Evolutionary conservation across 305 asterid species (phyloP), one percentile per base, ranked within the genome.

Genomic region (Petunia hybrid): DNA sequence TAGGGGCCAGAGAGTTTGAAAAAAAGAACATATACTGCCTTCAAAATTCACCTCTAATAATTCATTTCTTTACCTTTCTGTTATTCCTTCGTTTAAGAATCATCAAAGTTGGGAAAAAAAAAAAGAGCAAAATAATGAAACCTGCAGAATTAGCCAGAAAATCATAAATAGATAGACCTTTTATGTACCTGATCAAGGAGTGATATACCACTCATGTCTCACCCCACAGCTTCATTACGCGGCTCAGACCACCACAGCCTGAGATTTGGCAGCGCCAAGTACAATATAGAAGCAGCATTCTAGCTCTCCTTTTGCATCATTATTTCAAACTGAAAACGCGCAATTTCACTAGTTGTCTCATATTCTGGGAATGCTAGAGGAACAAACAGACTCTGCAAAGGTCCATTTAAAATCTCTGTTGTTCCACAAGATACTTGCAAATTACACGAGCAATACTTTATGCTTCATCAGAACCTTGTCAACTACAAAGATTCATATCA

Each of bases 241-340:
- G 71, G 48, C 39, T 65, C 71, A 65, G 16, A 65, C n/a, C 48
- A 13, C 46, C 70, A 64, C 70, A 64, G 5, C 16, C 16, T 65
- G 48, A 39, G 35, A 65, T 65, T 39, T 2, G 14, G 71, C 42
- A 62, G 42, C 38, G 31, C 6, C 48, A 5, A 2, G 71, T 5
- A 65, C 10, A 39, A 38, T 61, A 13, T 61, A 61, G 40, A 31
- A 8, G 8, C 40, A 61, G 8, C 40, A 61, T 38, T 64, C 31
- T 64, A 10, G 31, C 31, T 14, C 4, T 65, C 48, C 71, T 39
- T 39, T 39, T 39, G 71, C 71, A 65, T 31, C 71, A 65, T 39
- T 38, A 6, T 65, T 5, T 64, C 71, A 10, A 39, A 39, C 35
- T 65, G 39, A 31, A 65, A n/a, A 39, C 2, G 71, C 5, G 31